Base-by-base conservation (phyloP, 768 basidiomycete species). In the Inosperma sp. region DNA sequence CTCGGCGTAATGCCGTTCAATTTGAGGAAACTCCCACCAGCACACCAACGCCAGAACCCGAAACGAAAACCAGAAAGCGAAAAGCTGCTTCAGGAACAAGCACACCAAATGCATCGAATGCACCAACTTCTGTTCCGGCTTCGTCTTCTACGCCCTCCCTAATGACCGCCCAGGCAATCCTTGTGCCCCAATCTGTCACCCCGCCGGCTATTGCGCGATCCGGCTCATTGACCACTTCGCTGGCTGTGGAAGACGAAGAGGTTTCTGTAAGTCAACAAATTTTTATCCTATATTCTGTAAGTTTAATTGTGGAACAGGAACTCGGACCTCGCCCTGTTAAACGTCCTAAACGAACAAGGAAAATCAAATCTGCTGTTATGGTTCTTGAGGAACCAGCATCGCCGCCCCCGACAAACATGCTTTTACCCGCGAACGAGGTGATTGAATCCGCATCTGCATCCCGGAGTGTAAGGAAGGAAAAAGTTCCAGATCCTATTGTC, bases 21-120 rank as follows among this genome's bases (percentile, higher is more conserved):
- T 59, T 75, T 22, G 82, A 82, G 44, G 69, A 69, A 30, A 79
- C 75, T 1, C 69, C 73, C 7, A 76, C 75, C 5, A 73, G 76
- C 35, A 84, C 83, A 0, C 83, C 85, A 1, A 86, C 85, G 26
- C 84, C 85, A 3, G 86, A 87, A 56, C 83, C 82, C 29, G 84
- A 86, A 49, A 49, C 61, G 4, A 70, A 71, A 48, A 68, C 71
- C 30, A 69, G 71, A 51, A 70, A 78, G 31, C 55, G 63, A 17
- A 59, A 51, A 31, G 48, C 35, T 16, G 52, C 49, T 8, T 48
- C 55, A 42, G 48, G 31, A 8, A 39, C 35, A 27, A 40, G 61
- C 43, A 54, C 50, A 57, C 27, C 59, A 58, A 44, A 52, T 51
- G 43, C 54, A n/a, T 26, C 27, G 5, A 31, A 31, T 12, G 33